Evolutionary conservation across 768 basidiomycete species (phyloP).

Genomic region (Lentinula guzmanii): DNA sequence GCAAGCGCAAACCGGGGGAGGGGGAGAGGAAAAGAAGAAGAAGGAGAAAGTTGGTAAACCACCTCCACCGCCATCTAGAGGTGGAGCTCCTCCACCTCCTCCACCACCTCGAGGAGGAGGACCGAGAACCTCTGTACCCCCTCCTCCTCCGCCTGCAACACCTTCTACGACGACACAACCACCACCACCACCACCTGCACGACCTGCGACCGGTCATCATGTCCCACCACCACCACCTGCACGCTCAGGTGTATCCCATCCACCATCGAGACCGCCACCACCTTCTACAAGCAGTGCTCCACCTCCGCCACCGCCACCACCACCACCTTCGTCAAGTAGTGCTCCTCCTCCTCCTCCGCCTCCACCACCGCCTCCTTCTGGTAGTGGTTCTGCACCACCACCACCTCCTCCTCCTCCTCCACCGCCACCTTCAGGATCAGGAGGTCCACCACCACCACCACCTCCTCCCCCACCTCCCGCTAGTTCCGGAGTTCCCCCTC

Average conservation of each 20-base stretch:
- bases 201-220: slow-evolving; percentile 28
- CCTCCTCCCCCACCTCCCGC: slow-evolving; percentile 38
- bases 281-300: slow-evolving; percentile 12
- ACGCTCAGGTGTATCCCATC: slow-evolving; percentile 23
- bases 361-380: slow-evolving; percentile 26
- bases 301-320: slow-evolving; percentile 30
- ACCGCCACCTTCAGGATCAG: slow-evolving; percentile 25
- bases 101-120: neutral
- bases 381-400: slow-evolving; percentile 18
- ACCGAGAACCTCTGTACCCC: slow-evolving; percentile 15
- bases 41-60: slow-evolving; percentile 19
- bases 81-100: slow-evolving; percentile 19
- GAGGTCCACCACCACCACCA: slow-evolving; percentile 32
- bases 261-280: slow-evolving; percentile 31
- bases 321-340: slow-evolving; percentile 16
- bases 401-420: slow-evolving; percentile 31
- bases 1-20: slow-evolving; percentile 26
- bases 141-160: slow-evolving; percentile 49
- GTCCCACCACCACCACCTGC: slow-evolving; percentile 25
- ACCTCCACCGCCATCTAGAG: slow-evolving; percentile 18
- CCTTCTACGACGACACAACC: slow-evolving; percentile 34
- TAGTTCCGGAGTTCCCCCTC: slow-evolving; percentile 29
- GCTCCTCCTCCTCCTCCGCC: slow-evolving; percentile 8
- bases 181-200: slow-evolving; percentile 25
- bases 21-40: slow-evolving; percentile 26